Percentiles rank a stretch among this genome's conserved stretches.
Conservation (phyloP, 768 basidiomycete species). For the Gelatoporia subvermispora region DNA sequence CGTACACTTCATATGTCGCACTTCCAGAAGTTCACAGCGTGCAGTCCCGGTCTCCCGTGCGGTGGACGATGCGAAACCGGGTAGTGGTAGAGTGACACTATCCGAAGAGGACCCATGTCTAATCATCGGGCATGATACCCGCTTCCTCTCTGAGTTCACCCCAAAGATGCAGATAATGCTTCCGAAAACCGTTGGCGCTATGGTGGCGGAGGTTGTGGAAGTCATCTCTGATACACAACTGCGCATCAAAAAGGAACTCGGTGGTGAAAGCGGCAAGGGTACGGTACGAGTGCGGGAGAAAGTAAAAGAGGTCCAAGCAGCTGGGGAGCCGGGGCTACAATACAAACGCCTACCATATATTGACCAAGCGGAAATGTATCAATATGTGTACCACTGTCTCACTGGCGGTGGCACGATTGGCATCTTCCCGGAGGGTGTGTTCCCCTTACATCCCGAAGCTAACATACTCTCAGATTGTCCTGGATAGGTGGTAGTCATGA, state of each 20-base stretch:
- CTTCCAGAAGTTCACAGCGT: neutral
- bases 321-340: constrained; percentile 58
- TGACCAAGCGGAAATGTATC: constrained; percentile 94
- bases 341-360: constrained; percentile 86
- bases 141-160: constrained; percentile 66
- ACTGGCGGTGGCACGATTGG: constrained; percentile 88
- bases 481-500: constrained; percentile 93
- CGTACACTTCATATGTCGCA: constrained; percentile 16
- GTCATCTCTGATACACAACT: constrained; percentile 86
- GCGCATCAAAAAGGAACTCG: constrained; percentile 82
- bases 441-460: neutral
- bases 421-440: constrained; percentile 93
- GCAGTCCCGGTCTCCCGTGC: constrained; percentile 92
- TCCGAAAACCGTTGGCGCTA: constrained; percentile 72
- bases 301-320: constrained; percentile 49
- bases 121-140: constrained; percentile 79
- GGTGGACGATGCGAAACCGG: constrained; percentile 76
- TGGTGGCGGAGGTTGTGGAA: constrained; percentile 79
- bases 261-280: constrained; percentile 72
- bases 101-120: constrained; percentile 74
- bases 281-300: constrained; percentile 66
- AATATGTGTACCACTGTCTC: constrained; percentile 82
- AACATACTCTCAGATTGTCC: neutral
- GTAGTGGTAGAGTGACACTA: constrained; percentile 66
- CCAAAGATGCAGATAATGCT: constrained; percentile 86